phyloP scores from a whole-genome alignment of 371 early-diverging fungal genomes.

The Umbelopsis sp. region DNA sequence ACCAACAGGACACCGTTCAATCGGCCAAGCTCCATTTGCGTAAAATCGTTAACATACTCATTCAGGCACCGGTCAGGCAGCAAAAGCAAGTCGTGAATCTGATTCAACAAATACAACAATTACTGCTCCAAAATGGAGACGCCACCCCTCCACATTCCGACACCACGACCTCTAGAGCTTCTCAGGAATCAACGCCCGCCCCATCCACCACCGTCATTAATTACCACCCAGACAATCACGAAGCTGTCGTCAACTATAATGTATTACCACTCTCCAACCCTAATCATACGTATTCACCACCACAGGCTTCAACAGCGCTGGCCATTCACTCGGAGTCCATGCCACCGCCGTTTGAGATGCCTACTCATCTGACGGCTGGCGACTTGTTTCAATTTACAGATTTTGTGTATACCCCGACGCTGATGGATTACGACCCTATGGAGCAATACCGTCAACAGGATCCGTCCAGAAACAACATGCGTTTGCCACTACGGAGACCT shows the following conservation, averaged over 20 bases:
- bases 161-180: background rate
- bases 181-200: background rate
- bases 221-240: background rate
- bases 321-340: background rate
- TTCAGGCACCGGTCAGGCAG: slow-evolving; percentile 29
- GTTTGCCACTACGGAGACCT: background rate
- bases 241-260: background rate
- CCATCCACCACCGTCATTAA: background rate
- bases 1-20: background rate
- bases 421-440: slow-evolving; percentile 12
- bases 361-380: background rate
- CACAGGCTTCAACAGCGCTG: background rate
- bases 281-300: background rate
- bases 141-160: background rate
- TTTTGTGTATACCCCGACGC: slow-evolving; percentile 14
- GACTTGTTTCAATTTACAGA: slow-evolving; percentile 16
- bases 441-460: slow-evolving; percentile 7
- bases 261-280: background rate
- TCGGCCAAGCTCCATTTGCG: slow-evolving; percentile 24
- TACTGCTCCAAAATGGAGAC: slow-evolving; percentile 13
- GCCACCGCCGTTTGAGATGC: slow-evolving; percentile 4
- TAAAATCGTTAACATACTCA: slow-evolving; percentile 23
- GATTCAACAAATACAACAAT: slow-evolving; percentile 24
- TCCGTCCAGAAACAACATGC: background rate
- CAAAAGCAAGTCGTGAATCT: slow-evolving; percentile 31